Evolutionary conservation across 345 rosid species (phyloP).

Genomic region (Salix brachista): DNA sequence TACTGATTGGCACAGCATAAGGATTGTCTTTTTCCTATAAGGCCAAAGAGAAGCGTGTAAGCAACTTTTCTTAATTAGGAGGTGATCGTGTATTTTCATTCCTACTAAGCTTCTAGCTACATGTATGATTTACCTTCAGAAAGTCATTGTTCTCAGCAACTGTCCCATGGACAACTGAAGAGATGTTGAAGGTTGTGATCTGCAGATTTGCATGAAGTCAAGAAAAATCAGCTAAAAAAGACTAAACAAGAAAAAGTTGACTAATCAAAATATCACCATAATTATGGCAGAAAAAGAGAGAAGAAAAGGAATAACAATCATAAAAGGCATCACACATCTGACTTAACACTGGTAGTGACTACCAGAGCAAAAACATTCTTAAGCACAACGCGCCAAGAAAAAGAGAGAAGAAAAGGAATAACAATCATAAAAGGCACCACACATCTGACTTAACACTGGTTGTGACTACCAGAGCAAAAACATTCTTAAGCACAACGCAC

Average conservation of each 20-base stretch:
- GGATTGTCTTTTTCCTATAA: constrained; percentile 58
- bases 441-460: background rate
- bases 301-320: background rate
- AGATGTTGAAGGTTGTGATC: constrained; percentile 66
- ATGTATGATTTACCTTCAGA: constrained; percentile 36
- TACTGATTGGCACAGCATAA: constrained; percentile 56
- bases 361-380: background rate
- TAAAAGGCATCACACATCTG: background rate
- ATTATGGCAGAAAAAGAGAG: background rate
- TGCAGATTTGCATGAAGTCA: constrained; percentile 23
- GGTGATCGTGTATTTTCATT: background rate
- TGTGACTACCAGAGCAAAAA: background rate
- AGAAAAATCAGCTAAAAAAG: background rate
- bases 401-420: background rate
- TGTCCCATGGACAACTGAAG: constrained; percentile 67
- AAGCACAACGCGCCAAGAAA: background rate
- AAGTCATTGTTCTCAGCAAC: constrained; percentile 55
- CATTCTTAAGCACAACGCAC: background rate
- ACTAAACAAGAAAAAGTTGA: background rate
- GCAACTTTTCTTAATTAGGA: background rate
- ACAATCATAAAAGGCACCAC: background rate
- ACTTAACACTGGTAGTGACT: background rate
- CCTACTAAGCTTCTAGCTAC: background rate
- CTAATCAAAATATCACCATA: background rate
- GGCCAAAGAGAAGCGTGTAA: background rate